Conservation (phyloP, 371 early-diverging fungal genomes). For the Blastocladiella emersonii region DNA sequence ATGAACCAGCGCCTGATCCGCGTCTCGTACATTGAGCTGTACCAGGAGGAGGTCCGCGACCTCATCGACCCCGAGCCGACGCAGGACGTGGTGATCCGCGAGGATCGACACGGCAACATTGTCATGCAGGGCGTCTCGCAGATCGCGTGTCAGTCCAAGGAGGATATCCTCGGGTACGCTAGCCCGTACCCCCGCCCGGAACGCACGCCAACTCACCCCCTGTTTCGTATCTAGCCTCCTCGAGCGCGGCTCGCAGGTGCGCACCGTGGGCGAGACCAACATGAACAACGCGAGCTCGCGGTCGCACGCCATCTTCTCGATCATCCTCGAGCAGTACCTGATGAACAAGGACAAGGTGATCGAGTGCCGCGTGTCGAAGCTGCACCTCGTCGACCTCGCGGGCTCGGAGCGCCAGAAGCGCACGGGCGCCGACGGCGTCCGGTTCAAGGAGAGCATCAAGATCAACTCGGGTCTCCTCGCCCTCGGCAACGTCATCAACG, state of each 20-base stretch:
- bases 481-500: slow-evolving; percentile 26
- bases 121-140: slow-evolving; percentile 82
- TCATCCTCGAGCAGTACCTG: slow-evolving; percentile 34
- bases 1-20: neutral
- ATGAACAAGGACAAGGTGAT: neutral
- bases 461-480: slow-evolving; percentile 27
- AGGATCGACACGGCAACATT: slow-evolving; percentile 83
- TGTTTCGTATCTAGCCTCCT: slow-evolving; percentile 28
- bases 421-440: slow-evolving; percentile 10
- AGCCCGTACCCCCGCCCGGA: neutral
- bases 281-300: slow-evolving; percentile 94
- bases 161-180: slow-evolving; percentile 58
- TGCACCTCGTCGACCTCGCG: slow-evolving; percentile 99
- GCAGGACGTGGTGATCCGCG: slow-evolving; percentile 46
- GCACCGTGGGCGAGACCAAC: slow-evolving; percentile 87
- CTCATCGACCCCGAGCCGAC: neutral
- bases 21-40: slow-evolving; percentile 4
- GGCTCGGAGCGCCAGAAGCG: slow-evolving; percentile 22
- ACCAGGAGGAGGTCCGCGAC: slow-evolving; percentile 4
- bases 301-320: slow-evolving; percentile 96
- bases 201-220: too few relatives aligned
- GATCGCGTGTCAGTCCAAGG: slow-evolving; percentile 51
- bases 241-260: slow-evolving; percentile 56
- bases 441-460: slow-evolving; percentile 8
- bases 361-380: slow-evolving; percentile 51